Evolutionary conservation across 768 basidiomycete species (phyloP).

Genomic region (Asterophora parasitica): DNA sequence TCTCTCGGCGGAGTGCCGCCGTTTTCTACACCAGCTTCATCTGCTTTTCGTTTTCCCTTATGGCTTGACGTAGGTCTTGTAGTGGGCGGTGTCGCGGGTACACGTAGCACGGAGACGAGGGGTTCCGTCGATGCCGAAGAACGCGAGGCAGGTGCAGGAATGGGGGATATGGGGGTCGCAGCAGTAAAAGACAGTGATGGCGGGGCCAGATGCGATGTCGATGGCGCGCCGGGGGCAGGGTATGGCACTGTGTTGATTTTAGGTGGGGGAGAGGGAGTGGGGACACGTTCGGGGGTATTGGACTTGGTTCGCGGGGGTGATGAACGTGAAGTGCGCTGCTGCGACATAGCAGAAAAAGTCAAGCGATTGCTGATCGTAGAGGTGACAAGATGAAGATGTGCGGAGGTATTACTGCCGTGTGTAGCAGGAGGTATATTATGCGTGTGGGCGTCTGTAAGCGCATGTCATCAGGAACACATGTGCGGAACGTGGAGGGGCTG

Average conservation of each 20-base stretch:
- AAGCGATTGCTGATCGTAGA: slow-evolving; percentile 13
- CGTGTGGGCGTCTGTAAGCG: slow-evolving; percentile 25
- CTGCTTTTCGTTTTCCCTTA: slow-evolving; percentile 70
- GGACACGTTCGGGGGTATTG: slow-evolving; percentile 17
- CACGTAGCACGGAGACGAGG: slow-evolving; percentile 23
- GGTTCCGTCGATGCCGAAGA: slow-evolving; percentile 26
- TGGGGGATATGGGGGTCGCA: slow-evolving; percentile 37
- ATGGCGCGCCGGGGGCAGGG: slow-evolving; percentile 20
- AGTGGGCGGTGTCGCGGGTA: slow-evolving; percentile 26
- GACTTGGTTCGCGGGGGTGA: slow-evolving; percentile 16
- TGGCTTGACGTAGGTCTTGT: slow-evolving; percentile 30
- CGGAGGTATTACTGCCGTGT: slow-evolving; percentile 16
- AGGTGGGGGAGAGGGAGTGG: slow-evolving; percentile 22
- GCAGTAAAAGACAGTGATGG: slow-evolving; percentile 35
- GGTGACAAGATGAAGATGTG: slow-evolving; percentile 12
- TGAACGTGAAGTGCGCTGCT: slow-evolving; percentile 9
- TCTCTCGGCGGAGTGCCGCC: slow-evolving; percentile 60
- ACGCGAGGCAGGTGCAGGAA: slow-evolving; percentile 22
- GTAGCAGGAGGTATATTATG: slow-evolving; percentile 30
- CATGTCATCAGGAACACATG: slow-evolving; percentile 10
- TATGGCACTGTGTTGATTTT: slow-evolving; percentile 23
- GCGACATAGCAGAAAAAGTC: slow-evolving; percentile 15
- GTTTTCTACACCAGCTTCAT: slow-evolving; percentile 54
- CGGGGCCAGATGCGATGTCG: slow-evolving; percentile 30
- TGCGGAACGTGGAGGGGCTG: slow-evolving; percentile 4